A percentile compares a stretch with the other conserved stretches of the same genome.
phyloP scores from a whole-genome alignment of 148 eudicot genomes.

The Cornus controversa region DNA sequence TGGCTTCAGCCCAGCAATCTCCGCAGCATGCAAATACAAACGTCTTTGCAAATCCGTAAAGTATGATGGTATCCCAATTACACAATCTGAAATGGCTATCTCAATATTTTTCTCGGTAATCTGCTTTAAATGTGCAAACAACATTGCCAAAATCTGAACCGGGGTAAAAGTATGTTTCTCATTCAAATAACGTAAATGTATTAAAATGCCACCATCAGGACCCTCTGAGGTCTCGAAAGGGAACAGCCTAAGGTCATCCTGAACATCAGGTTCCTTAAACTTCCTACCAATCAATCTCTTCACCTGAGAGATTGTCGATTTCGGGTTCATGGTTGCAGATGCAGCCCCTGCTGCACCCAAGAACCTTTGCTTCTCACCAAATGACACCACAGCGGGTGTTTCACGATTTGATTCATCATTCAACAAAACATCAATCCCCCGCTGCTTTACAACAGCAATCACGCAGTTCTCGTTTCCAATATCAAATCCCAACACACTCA shows the following conservation, averaged over 20 bases:
- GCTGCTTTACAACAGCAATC: constrained; percentile 65
- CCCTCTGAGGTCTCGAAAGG: constrained; percentile 82
- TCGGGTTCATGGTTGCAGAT: constrained; percentile 80
- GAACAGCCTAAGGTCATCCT: constrained; percentile 56
- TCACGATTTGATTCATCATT: constrained; percentile 89
- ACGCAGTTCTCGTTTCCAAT: constrained; percentile 95
- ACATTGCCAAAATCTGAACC: constrained; percentile 87
- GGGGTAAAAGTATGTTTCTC: constrained; percentile 62
- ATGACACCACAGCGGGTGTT: constrained; percentile 79
- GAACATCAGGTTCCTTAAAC: constrained; percentile 54
- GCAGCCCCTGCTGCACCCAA: constrained; percentile 88
- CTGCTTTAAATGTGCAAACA: constrained; percentile 77
- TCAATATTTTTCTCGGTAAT: constrained; percentile 70
- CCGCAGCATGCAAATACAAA: constrained; percentile 71
- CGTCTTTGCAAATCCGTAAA: constrained; percentile 76
- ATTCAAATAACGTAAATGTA: constrained; percentile 62
- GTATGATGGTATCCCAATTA: constrained; percentile 83
- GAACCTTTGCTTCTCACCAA: constrained; percentile 88
- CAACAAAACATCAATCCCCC: constrained; percentile 81
- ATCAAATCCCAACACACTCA: constrained; percentile 88
- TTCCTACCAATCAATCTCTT: constrained; percentile 74
- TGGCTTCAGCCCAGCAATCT: constrained; percentile 67
- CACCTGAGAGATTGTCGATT: constrained; percentile 81
- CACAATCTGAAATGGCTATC: constrained; percentile 50
- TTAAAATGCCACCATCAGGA: constrained; percentile 68